Evolutionary conservation across 768 basidiomycete species (phyloP), one percentile per base, ranked within the genome.

Genomic region (Neoboletus brunneissimus): DNA sequence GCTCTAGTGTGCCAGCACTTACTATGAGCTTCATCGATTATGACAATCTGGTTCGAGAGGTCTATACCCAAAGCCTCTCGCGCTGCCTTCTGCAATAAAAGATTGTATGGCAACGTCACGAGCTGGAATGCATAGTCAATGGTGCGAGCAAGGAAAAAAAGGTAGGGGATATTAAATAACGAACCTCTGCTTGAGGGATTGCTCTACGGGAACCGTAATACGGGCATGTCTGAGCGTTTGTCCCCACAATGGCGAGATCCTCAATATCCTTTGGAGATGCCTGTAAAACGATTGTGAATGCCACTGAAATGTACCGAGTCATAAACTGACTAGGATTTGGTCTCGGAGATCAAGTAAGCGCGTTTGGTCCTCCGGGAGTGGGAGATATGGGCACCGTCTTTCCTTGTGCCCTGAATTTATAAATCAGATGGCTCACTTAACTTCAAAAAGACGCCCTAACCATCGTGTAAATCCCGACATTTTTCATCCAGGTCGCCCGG

Each of bases 11-110:
- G 37, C 4, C 65, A 31, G 11, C 20, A 76, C 91, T 55, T 64
- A 94, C 93, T 98, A 72, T 99, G 96, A 0, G 96, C 96, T 75
- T 99, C 96, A 66, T 99, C 96, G 52, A 99, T 85, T 23, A 98
- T 80, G 31, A 99, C 83, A 18, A 98, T 78, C 64, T 97, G 93
- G 64, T 87, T 82, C 12, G 80, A 88, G 44, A 97, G 75, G 65
- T 91, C 83, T 55, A 99, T 94, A 2, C 89, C 89, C 0, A 98
- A 78, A 0, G 93, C 86, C 64, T 97, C 92, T 48, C 96, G 78
- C 2, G 94, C 91, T 1, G 81, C 80, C 58, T 83, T 87, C 59
- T 92, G 87, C 5, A 99, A 75, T 1, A 98, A 77, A 20, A 98
- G 85, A 70, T 95, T 96, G 69, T 99, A 99, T 0, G 96, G 97